These are phyloP conservation scores for Metarhizium guizhouense DNA, from an alignment of 2,329 filamentous ascomycete species.

Conservation along the genomic window DNA sequence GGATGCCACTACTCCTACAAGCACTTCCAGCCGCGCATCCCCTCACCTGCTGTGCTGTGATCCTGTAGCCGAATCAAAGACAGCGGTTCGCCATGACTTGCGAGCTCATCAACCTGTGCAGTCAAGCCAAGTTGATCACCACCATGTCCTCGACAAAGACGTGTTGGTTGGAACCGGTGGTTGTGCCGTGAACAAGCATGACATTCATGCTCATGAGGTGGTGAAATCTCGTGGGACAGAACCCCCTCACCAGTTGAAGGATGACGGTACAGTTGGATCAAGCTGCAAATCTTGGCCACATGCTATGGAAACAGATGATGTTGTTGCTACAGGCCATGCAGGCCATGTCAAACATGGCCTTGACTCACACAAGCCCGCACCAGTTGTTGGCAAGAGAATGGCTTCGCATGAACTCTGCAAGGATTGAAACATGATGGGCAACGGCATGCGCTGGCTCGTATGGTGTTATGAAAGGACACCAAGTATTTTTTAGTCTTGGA, in stretches of 20 bases:
- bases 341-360: not conserved
- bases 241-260: slow-evolving; percentile 3
- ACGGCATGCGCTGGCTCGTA: not conserved
- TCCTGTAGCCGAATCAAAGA: not conserved
- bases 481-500: not conserved
- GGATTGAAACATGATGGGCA: not conserved
- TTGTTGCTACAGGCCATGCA: not conserved
- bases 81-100: slow-evolving; percentile 1
- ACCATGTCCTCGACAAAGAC: slow-evolving; percentile 7
- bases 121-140: not conserved
- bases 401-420: not conserved
- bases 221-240: not conserved
- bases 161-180: not conserved
- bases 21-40: not conserved
- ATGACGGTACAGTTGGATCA: slow-evolving; percentile 1
- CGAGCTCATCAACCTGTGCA: slow-evolving; percentile 1
- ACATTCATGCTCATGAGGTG: slow-evolving; percentile 4
- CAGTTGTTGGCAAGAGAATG: not conserved
- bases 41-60: slow-evolving; percentile 8
- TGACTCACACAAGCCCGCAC: not conserved
- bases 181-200: not conserved
- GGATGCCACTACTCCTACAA: slow-evolving; percentile 1
- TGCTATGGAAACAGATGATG: slow-evolving; percentile 1
- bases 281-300: not conserved
- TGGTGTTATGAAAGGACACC: not conserved